A percentile compares a stretch with the other conserved stretches of the same genome.
These are phyloP conservation scores for Heliamphora pulchella DNA, from an alignment of 179 eudicot genomes.

Conservation along the genomic window DNA sequence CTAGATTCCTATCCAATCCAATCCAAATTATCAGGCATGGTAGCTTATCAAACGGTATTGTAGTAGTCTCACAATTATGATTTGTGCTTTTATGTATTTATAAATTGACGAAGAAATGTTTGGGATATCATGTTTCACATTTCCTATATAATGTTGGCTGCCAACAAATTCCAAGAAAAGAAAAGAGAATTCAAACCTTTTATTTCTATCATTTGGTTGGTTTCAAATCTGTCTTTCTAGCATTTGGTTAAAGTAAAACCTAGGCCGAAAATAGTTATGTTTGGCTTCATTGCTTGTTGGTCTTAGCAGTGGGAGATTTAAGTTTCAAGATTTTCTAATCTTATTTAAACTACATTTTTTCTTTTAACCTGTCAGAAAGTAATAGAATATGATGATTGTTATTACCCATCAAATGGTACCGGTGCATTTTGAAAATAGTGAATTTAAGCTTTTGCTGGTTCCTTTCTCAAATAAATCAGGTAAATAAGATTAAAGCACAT, in stretches of 20 bases:
- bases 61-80: neutral
- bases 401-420: neutral
- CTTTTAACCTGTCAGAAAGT: neutral
- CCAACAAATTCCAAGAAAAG: neutral
- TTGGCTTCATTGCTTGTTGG: neutral
- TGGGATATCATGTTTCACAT: neutral
- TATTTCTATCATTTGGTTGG: no score
- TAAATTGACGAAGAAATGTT: neutral
- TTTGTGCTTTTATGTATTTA: neutral
- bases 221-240: neutral
- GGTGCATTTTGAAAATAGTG: neutral
- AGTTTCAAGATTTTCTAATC: neutral
- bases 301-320: neutral
- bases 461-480: slow-evolving; percentile 32
- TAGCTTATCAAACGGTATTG: neutral
- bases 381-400: neutral
- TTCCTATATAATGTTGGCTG: neutral
- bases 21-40: neutral
- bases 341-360: neutral
- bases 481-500: slow-evolving; percentile 78
- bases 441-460: neutral
- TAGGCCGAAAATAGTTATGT: neutral
- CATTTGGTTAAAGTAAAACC: neutral
- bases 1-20: no score
- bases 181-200: neutral